These are phyloP conservation scores for Pulveroboletus frians DNA, from an alignment of 768 basidiomycete species.

Conservation along the genomic window DNA sequence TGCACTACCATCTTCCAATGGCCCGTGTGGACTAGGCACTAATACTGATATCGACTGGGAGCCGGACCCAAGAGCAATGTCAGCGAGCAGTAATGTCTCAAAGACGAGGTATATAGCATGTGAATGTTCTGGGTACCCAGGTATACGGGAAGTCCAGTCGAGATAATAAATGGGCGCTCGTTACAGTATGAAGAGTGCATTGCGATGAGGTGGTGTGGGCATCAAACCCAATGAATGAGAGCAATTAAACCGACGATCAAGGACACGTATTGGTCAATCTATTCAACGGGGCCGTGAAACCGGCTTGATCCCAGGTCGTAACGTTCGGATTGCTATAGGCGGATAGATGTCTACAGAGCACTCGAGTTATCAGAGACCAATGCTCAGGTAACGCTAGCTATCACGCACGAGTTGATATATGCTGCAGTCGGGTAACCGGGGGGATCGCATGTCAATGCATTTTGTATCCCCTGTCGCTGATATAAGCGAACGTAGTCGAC, in stretches of 20 bases:
- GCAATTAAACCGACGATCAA: constrained; percentile 12
- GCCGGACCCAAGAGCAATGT: background rate
- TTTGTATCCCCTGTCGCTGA: constrained; percentile 65
- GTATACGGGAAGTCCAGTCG: constrained; percentile 10
- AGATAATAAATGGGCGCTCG: constrained; percentile 22
- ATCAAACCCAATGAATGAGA: constrained; percentile 6
- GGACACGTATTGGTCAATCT: constrained; percentile 23
- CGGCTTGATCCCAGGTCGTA: constrained; percentile 79
- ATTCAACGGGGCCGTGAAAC: constrained; percentile 73
- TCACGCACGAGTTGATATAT: constrained; percentile 64
- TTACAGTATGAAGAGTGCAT: constrained; percentile 27
- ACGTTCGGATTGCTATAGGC: constrained; percentile 78
- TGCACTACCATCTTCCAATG: background rate
- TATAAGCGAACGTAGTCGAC: constrained; percentile 90
- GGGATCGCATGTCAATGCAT: constrained; percentile 78
- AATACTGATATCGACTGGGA: constrained; percentile 1
- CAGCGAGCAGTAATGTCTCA: background rate
- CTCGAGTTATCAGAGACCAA: constrained; percentile 10
- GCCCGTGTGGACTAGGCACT: constrained; percentile 3
- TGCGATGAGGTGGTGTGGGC: constrained; percentile 15
- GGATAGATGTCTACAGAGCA: constrained; percentile 31
- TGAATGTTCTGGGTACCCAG: constrained; percentile 4
- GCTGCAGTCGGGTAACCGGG: constrained; percentile 67
- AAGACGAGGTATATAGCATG: constrained; percentile 11
- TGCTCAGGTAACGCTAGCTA: background rate